Base-by-base conservation (phyloP, 1,139 yeast genomes). In the Kodamaea sp. region DNA sequence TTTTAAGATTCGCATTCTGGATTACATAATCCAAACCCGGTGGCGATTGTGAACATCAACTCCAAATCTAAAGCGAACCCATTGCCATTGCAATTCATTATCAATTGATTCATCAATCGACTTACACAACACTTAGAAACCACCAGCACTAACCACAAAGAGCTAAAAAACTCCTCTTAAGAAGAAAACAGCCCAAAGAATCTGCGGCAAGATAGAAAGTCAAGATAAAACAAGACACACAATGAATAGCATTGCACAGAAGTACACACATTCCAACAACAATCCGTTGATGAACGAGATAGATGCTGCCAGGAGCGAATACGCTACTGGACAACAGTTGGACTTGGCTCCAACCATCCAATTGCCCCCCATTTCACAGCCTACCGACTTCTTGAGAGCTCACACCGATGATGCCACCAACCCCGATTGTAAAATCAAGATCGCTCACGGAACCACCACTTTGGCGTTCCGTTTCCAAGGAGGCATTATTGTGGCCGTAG, bases 381-480 rank as follows among this genome's bases (percentile, higher is more conserved):
- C 98, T 26, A 80, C 96, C n/a, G 95, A 86, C 35, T 92, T 92
- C 59, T 70, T 92, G 51, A 75, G 97, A 60, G 97, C 97, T n/a
- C 97, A 92, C 61, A 92, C 97, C 4, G 97, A 92, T 61, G 97
- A 92, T 60, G 82, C 89, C 23, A 60, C 80, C 41, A 92, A 90
- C 58, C 96, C 96, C 16, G 97, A 89, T 59, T 88, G 95, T 66
- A 85, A 83, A 57, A 92, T 94, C 65, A 92, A 92, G 62, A 86
- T 92, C 55, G 96, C 97, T 18, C 99, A 92, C 64, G 99, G 99
- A 62, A 92, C 99, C 18, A 92, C 99, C 11, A 92, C 99, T 5
- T 73, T 92, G 50, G 97, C 97, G 7, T 92, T 94, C 68, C 76
- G 97, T 60, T 94, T 90, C 65, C 80, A 90, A 65, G 97, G 92